Evolutionary conservation across 371 early-diverging fungal species (phyloP).

Genomic region (Massospora cicadina): DNA sequence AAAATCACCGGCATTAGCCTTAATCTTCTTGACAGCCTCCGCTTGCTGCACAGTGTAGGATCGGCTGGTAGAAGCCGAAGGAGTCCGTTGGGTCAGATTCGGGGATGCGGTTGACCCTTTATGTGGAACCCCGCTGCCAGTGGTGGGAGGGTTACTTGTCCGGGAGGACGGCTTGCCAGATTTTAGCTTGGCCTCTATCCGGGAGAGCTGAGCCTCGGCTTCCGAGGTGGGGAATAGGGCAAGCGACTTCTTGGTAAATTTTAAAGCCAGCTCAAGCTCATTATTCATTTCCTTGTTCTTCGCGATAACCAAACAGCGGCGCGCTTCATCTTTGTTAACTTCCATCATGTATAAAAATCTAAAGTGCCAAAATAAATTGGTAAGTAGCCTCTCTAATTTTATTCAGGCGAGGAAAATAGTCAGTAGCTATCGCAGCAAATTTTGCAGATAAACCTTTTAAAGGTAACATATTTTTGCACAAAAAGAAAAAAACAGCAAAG

Average conservation of each 20-base stretch:
- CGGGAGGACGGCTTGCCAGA: conserved; percentile 10
- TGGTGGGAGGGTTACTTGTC: conserved; percentile 13
- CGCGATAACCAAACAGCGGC: conserved; percentile 58
- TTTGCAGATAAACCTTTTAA: too few relatives aligned
- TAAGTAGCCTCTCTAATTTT: too few relatives aligned
- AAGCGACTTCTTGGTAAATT: conserved; percentile 66
- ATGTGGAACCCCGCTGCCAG: not conserved
- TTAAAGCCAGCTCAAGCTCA: conserved; percentile 45
- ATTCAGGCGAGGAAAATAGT: too few relatives aligned
- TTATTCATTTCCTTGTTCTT: conserved; percentile 36
- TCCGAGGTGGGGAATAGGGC: conserved; percentile 53
- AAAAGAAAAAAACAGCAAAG: too few relatives aligned
- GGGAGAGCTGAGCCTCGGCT: conserved; percentile 32
- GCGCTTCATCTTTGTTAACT: conserved; percentile 78
- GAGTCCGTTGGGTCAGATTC: conserved; percentile 13
- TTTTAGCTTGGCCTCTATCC: conserved; percentile 21
- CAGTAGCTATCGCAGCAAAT: too few relatives aligned
- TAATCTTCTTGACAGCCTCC: conserved; percentile 55
- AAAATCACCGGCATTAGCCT: conserved; percentile 55
- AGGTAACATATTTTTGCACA: too few relatives aligned
- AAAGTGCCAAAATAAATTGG: too few relatives aligned
- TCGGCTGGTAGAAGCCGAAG: conserved; percentile 18
- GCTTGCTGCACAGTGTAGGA: conserved; percentile 65
- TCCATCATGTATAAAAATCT: too few relatives aligned
- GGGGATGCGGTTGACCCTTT: conserved; percentile 9